A percentile compares a stretch with the other conserved stretches of the same genome.
Evolutionary conservation across 208 protist genomes (phyloP).

Genomic region (Willaertia magna): DNA sequence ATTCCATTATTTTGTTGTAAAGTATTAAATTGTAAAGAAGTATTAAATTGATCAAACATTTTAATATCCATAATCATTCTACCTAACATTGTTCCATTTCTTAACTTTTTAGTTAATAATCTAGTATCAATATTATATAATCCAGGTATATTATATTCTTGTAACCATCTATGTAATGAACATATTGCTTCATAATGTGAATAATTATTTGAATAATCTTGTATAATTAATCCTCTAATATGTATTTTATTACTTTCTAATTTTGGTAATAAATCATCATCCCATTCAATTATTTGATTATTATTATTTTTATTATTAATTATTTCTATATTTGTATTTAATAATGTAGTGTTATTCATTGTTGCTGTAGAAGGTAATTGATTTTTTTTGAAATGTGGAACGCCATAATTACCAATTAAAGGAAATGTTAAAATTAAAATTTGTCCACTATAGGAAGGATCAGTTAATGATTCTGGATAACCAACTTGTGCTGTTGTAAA

Average conservation of each 20-base stretch:
- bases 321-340: neutral
- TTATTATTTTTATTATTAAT: slow-evolving; percentile 8
- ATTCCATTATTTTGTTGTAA: no score
- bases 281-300: no score
- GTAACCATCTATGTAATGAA: slow-evolving; percentile 55
- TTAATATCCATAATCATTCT: slow-evolving; percentile 50
- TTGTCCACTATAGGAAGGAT: slow-evolving; percentile 93
- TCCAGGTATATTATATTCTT: slow-evolving; percentile 80
- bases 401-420: slow-evolving; percentile 93
- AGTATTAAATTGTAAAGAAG: neutral
- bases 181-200: slow-evolving; percentile 12
- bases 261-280: neutral
- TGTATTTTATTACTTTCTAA: slow-evolving; percentile 8
- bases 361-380: neutral
- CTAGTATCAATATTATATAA: slow-evolving; percentile 94
- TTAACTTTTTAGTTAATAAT: slow-evolving; percentile 86
- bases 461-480: slow-evolving; percentile 58
- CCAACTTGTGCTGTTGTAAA: slow-evolving; percentile 86
- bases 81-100: slow-evolving; percentile 72
- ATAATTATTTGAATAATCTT: slow-evolving; percentile 28
- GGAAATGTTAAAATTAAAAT: slow-evolving; percentile 93
- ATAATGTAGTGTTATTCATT: neutral
- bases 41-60: no score
- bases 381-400: slow-evolving; percentile 51
- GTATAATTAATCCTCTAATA: slow-evolving; percentile 17